Evolutionary conservation across 2,329 filamentous ascomycete species (phyloP).

Genomic region (Davidsoniella neocaledoniae): DNA sequence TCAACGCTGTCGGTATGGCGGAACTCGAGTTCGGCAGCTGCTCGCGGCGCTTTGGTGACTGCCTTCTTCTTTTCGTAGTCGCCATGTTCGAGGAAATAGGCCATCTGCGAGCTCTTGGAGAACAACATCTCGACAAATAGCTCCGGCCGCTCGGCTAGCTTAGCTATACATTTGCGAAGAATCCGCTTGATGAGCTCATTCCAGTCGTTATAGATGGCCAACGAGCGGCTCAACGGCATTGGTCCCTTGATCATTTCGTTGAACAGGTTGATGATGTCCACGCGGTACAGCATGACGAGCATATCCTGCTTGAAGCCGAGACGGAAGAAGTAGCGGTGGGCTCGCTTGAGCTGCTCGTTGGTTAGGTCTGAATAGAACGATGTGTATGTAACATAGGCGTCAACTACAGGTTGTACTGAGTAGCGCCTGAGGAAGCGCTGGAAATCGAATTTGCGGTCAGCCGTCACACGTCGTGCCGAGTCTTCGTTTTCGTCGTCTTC

Average conservation of each 20-base stretch:
- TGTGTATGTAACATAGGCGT: slow-evolving; percentile 73
- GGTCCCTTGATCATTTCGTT: slow-evolving; percentile 87
- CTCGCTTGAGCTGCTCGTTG: slow-evolving; percentile 68
- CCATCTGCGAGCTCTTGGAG: slow-evolving; percentile 70
- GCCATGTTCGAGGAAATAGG: slow-evolving; percentile 80
- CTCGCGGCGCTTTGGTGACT: slow-evolving; percentile 40
- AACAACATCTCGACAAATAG: slow-evolving; percentile 86
- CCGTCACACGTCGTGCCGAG: slow-evolving; percentile 51
- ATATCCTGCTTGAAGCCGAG: slow-evolving; percentile 91
- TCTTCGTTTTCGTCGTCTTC: slow-evolving; percentile 45
- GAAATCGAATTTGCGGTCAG: slow-evolving; percentile 91
- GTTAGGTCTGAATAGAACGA: slow-evolving; percentile 68
- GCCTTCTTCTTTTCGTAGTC: slow-evolving; percentile 67
- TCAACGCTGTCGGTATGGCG: slow-evolving; percentile 51
- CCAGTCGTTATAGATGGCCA: slow-evolving; percentile 68
- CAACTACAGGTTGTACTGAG: slow-evolving; percentile 65
- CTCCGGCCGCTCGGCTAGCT: slow-evolving; percentile 70
- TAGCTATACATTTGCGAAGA: slow-evolving; percentile 64
- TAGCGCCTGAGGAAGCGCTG: slow-evolving; percentile 67
- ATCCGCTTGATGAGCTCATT: slow-evolving; percentile 76
- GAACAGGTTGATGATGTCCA: slow-evolving; percentile 79
- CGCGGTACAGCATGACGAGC: slow-evolving; percentile 70
- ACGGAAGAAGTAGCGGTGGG: slow-evolving; percentile 86
- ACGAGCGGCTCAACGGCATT: slow-evolving; percentile 50
- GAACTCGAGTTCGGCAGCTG: slow-evolving; percentile 71